phyloP scores from a whole-genome alignment of 371 early-diverging fungal species.

The Choanephora cucurbitarum region DNA sequence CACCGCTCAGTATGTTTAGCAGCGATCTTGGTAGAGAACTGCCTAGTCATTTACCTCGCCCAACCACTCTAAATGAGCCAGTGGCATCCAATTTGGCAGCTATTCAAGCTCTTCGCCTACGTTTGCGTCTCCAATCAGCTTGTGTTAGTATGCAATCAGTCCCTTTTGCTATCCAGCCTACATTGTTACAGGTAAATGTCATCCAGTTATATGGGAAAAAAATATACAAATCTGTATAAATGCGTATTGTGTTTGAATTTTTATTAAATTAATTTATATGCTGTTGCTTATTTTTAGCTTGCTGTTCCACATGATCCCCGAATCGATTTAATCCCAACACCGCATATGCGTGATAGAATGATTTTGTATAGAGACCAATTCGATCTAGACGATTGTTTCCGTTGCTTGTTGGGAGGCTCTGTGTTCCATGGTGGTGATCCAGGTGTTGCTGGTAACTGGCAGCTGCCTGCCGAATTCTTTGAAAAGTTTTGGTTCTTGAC shows the following conservation, averaged over 20 bases:
- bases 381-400: constrained; percentile 62
- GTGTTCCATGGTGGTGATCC: constrained; percentile 64
- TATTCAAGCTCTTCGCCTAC: constrained; percentile 42
- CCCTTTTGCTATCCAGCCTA: constrained; percentile 45
- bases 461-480: constrained; percentile 57
- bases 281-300: constrained; percentile 21
- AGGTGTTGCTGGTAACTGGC: constrained; percentile 57
- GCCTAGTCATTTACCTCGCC: constrained; percentile 7
- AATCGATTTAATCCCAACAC: constrained; percentile 61
- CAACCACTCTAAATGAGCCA: constrained; percentile 22
- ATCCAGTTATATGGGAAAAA: constrained; percentile 3
- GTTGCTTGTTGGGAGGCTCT: constrained; percentile 49
- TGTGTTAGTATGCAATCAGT: constrained; percentile 34
- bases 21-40: too few species aligned
- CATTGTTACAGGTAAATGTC: constrained; percentile 45
- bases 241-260: background rate
- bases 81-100: constrained; percentile 43
- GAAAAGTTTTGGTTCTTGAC: constrained; percentile 60
- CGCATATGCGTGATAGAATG: constrained; percentile 66
- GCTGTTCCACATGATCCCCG: constrained; percentile 63
- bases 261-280: constrained; percentile 6
- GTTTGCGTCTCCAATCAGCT: constrained; percentile 40
- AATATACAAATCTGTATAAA: too few species aligned
- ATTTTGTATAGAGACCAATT: constrained; percentile 59
- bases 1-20: background rate